Conservation (phyloP, 805 yeast genomes). For the Starmerella potacharoeniae region DNA sequence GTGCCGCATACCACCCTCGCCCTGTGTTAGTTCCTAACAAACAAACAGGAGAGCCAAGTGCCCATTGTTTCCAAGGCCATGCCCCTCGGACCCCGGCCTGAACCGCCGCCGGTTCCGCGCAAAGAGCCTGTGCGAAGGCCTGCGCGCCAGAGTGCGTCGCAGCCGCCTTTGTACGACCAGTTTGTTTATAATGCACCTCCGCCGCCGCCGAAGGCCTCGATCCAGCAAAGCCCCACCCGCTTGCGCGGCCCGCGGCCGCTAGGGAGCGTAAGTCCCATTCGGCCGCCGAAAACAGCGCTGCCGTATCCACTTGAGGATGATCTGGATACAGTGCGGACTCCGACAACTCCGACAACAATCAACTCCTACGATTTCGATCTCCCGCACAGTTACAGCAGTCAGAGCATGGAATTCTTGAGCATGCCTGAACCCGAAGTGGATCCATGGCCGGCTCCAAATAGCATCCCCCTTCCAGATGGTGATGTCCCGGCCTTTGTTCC, state of each 20-base stretch:
- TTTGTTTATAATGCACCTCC: background rate
- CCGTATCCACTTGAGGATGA: background rate
- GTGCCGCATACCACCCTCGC: slow-evolving; percentile 1
- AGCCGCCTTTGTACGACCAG: background rate
- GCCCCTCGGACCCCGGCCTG: slow-evolving; percentile 23
- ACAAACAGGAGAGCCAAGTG: background rate
- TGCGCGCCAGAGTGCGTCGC: background rate
- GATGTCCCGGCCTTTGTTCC: slow-evolving; percentile 3
- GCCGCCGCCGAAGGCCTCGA: slow-evolving; percentile 5
- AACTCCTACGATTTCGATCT: background rate
- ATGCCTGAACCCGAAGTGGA: slow-evolving; percentile 11
- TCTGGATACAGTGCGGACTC: background rate
- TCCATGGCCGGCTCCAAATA: background rate
- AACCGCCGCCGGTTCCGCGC: slow-evolving; percentile 15
- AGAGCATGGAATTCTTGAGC: background rate
- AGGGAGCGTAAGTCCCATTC: background rate
- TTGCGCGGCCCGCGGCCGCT: slow-evolving; percentile 7
- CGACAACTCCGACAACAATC: background rate
- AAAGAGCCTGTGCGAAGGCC: slow-evolving; percentile 7
- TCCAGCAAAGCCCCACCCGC: background rate
- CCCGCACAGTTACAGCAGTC: background rate
- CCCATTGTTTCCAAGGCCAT: background rate
- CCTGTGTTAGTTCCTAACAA: background rate
- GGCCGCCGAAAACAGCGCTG: background rate
- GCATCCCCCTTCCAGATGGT: background rate